phyloP scores from a whole-genome alignment of 2,329 filamentous ascomycete genomes.

The Phialophora expanda region DNA sequence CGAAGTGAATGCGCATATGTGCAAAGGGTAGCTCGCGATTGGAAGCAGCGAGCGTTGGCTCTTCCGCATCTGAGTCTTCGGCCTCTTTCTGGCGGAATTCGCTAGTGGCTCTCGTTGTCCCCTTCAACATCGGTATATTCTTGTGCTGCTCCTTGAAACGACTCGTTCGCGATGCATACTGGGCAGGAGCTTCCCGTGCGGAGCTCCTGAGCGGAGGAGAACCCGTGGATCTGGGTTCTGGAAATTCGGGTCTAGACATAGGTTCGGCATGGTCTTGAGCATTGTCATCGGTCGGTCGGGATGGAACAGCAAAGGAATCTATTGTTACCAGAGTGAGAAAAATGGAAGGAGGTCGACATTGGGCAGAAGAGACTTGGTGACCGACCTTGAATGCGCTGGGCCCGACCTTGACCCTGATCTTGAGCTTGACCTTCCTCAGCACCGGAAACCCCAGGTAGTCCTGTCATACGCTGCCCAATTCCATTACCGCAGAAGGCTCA shows the following conservation, averaged over 20 bases:
- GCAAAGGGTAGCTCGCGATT: constrained; percentile 34
- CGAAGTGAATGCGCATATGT: constrained; percentile 46
- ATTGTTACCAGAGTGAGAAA: constrained; percentile 24
- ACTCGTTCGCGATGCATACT: constrained; percentile 19
- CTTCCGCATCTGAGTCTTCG: background rate
- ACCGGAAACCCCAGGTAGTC: constrained; percentile 26
- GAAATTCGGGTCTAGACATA: constrained; percentile 36
- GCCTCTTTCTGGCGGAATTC: background rate
- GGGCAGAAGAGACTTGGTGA: constrained; percentile 13
- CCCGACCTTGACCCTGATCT: constrained; percentile 25
- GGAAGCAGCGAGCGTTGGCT: background rate
- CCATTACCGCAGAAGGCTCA: constrained; percentile 30
- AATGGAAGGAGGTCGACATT: background rate
- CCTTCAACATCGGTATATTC: constrained; percentile 13
- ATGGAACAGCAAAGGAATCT: constrained; percentile 12
- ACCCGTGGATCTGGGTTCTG: constrained; percentile 29
- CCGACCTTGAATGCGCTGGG: constrained; percentile 27
- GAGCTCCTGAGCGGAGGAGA: constrained; percentile 20
- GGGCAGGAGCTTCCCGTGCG: constrained; percentile 6
- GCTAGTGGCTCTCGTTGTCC: constrained; percentile 3
- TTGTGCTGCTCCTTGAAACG: constrained; percentile 4
- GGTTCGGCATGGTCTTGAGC: constrained; percentile 33
- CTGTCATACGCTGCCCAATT: constrained; percentile 36
- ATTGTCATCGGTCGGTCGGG: constrained; percentile 28
- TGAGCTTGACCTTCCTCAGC: constrained; percentile 32